A percentile compares a stretch with the other conserved stretches of the same genome.
Conservation (phyloP, 345 rosid species). For the Salix purpurea region DNA sequence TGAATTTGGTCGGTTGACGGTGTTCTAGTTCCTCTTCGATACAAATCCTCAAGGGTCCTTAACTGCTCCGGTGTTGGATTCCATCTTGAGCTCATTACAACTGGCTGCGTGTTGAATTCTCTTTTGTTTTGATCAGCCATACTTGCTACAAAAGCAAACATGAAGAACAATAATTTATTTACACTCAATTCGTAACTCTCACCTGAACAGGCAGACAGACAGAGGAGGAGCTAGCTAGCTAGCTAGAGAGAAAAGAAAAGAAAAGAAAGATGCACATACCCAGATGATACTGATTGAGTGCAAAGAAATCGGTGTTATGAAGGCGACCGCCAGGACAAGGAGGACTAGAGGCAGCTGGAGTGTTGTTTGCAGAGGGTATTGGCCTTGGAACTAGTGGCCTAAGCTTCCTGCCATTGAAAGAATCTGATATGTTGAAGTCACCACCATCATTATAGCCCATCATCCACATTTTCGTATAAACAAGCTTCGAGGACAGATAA, state of each 20-base stretch:
- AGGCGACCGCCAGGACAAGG: conserved; percentile 31
- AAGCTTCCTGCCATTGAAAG: conserved; percentile 60
- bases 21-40: conserved; percentile 75
- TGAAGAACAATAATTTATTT: background rate
- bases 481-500: background rate
- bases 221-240: background rate
- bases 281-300: conserved; percentile 52
- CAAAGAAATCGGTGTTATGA: conserved; percentile 41
- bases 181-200: background rate
- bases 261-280: conserved; percentile 27
- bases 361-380: conserved; percentile 32
- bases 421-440: conserved; percentile 54
- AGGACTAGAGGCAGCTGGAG: conserved; percentile 15
- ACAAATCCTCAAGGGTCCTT: conserved; percentile 76
- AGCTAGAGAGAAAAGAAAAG: background rate
- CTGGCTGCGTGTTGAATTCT: conserved; percentile 53
- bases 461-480: conserved; percentile 62
- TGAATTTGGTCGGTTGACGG: conserved; percentile 93
- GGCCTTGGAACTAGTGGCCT: conserved; percentile 83
- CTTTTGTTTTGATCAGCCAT: conserved; percentile 63
- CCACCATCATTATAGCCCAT: conserved; percentile 79
- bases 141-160: conserved; percentile 13
- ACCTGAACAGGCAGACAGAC: background rate
- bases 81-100: conserved; percentile 87
- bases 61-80: conserved; percentile 94